These are phyloP conservation scores for Tuber umbilicatum DNA, from an alignment of 495 filamentous ascomycete genomes.

Conservation along the genomic window DNA sequence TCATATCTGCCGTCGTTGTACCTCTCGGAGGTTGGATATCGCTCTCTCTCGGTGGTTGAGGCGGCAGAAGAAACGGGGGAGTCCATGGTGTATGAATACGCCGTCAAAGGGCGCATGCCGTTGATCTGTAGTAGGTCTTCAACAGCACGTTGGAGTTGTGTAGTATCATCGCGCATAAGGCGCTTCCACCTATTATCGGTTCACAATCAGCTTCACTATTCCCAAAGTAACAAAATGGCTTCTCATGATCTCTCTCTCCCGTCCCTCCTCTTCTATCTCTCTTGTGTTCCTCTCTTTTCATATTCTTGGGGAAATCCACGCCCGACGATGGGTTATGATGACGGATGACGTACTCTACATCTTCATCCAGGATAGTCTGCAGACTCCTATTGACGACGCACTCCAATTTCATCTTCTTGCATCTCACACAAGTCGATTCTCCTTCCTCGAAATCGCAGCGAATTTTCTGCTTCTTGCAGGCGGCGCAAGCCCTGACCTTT, in stretches of 20 bases:
- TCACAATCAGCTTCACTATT: constrained; percentile 3
- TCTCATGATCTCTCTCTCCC: neutral
- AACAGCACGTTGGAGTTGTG: constrained; percentile 38
- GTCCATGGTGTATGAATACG: constrained; percentile 18
- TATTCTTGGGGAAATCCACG: neutral
- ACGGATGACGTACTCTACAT: constrained; percentile 40
- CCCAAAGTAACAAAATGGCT: neutral
- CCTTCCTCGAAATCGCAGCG: constrained; percentile 42
- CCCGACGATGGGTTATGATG: neutral
- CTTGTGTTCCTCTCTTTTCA: neutral
- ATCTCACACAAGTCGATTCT: constrained; percentile 40
- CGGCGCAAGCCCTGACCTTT: constrained; percentile 41
- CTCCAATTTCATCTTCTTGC: constrained; percentile 42
- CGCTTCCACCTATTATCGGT: constrained; percentile 35
- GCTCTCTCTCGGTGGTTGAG: constrained; percentile 28
- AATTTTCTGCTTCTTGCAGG: constrained; percentile 45
- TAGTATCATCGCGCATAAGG: constrained; percentile 40
- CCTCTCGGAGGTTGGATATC: constrained; percentile 12
- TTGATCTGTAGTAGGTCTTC: constrained; percentile 33
- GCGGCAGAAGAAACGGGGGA: constrained; percentile 29
- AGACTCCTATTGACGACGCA: constrained; percentile 44
- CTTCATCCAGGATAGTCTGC: constrained; percentile 44
- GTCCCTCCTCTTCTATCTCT: neutral
- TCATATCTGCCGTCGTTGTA: constrained; percentile 27
- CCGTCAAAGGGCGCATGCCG: constrained; percentile 33